Conservation (phyloP, 371 early-diverging fungal genomes). For the Furculomyces boomerangus region DNA sequence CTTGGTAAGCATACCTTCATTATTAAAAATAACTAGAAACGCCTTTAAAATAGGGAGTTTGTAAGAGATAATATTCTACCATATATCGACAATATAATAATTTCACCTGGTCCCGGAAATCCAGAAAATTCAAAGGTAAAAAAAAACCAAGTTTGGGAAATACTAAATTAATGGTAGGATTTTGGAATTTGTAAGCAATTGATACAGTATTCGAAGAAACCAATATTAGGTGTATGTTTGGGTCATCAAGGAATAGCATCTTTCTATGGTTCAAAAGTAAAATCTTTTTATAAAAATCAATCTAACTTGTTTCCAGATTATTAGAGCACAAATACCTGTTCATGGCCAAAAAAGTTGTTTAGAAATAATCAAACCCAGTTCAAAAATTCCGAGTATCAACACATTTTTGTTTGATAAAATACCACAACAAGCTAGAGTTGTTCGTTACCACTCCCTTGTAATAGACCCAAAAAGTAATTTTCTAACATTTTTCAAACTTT, state of each 20-base stretch:
- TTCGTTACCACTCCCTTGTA: slow-evolving; percentile 81
- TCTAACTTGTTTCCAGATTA: slow-evolving; percentile 20
- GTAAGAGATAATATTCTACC: slow-evolving; percentile 38
- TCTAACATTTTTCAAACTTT: background rate
- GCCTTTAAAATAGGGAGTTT: background rate
- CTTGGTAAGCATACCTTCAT: slow-evolving; percentile 32
- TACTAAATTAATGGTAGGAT: slow-evolving; percentile 30
- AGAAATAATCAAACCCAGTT: slow-evolving; percentile 26
- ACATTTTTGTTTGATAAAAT: slow-evolving; percentile 36
- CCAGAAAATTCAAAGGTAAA: slow-evolving; percentile 23
- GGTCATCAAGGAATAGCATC: slow-evolving; percentile 90
- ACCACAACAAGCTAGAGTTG: slow-evolving; percentile 47
- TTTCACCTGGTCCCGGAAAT: slow-evolving; percentile 87
- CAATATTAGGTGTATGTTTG: slow-evolving; percentile 94
- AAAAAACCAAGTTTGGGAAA: background rate
- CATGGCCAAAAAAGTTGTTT: slow-evolving; percentile 60
- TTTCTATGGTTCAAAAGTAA: slow-evolving; percentile 46
- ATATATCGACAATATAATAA: slow-evolving; percentile 67
- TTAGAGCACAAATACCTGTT: slow-evolving; percentile 47
- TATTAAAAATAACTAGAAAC: background rate
- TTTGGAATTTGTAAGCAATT: slow-evolving; percentile 64
- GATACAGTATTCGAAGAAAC: slow-evolving; percentile 35
- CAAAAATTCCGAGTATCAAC: background rate
- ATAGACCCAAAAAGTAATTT: slow-evolving; percentile 24
- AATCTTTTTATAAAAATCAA: background rate